Base-by-base conservation (phyloP, 2,329 filamentous ascomycete genomes). In the Nemania sp. region DNA sequence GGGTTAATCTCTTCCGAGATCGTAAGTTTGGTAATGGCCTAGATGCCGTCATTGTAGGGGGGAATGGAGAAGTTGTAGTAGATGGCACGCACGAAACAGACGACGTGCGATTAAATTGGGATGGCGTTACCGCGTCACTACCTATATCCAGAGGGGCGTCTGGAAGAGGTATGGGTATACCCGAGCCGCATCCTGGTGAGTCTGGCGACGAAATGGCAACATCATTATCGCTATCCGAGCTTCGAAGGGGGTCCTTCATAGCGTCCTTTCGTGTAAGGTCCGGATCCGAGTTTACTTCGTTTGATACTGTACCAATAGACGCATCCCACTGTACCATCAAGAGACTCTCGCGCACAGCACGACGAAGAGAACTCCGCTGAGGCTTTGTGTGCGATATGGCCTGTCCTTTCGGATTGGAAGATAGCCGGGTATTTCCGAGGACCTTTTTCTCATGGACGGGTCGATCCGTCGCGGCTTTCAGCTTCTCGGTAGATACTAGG, bases 341-440 rank as follows among this genome's bases (percentile, higher is more conserved):
- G 4, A 32, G 32, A 24, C 62, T 68, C 38, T 68, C 62, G 22
- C 45, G 66, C 35, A 68, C 3, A 41, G 62, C 62, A 13, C 47
- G 62, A 27, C 66, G 57, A 57, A 68, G 47, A 13, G 66, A 68
- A 45, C 62, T 68, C 10, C 62, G 66, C 29, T 62, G 66, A 20
- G 66, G 55, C 20, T 5, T 35, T 26, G 52, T 4, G 2, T 5
- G 20, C 13, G 35, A 41, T 11, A 41, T 4, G 22, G 22, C 13
- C 7, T 20, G 20, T 5, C 2, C 5, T 29, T 27, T n/a, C 4
- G 15, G 2, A 32, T 45, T 27, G 24, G 22, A 22, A 22, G 35
- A 27, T 22, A 20, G 38, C 32, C 1, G 55, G 15, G 13, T 13
- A 35, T 24, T 11, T 45, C 29, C 20, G 5, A 22, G 10, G 27